Conservation (phyloP, 768 basidiomycete species). For the Gautieria morchelliformis region DNA sequence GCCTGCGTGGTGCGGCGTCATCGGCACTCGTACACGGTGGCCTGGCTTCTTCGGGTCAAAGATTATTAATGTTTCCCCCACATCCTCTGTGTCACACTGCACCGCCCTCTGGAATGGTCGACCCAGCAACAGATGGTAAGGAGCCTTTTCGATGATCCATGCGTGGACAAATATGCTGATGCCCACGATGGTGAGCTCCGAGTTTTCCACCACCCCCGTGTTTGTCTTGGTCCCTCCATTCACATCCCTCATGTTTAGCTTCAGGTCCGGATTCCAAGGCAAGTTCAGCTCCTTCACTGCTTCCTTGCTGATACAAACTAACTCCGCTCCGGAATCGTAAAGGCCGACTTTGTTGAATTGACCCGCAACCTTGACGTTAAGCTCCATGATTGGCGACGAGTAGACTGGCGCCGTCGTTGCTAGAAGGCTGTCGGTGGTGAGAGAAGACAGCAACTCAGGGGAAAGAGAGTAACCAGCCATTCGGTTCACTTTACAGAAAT, state of each 20-base stretch:
- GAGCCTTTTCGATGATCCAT: slow-evolving; percentile 10
- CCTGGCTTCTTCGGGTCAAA: background rate
- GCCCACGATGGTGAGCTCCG: background rate
- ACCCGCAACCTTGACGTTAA: background rate
- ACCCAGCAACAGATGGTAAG: slow-evolving; percentile 8
- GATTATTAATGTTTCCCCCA: background rate
- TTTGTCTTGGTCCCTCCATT: background rate
- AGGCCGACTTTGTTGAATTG: background rate
- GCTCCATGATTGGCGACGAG: background rate
- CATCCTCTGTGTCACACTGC: background rate
- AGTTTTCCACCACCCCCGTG: slow-evolving; percentile 5
- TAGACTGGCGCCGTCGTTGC: background rate
- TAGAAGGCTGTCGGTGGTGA: no score
- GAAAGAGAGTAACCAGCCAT: no score
- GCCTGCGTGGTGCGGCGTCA: background rate
- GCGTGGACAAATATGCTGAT: slow-evolving; percentile 4
- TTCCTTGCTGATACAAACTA: slow-evolving; percentile 1
- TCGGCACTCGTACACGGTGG: background rate
- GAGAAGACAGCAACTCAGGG: no score
- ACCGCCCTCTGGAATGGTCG: slow-evolving; percentile 5
- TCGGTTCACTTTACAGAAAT: no score
- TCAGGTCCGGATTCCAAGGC: background rate
- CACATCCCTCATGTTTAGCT: background rate
- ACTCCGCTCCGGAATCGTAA: background rate
- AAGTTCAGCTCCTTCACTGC: background rate